Percentiles rank a stretch among this genome's conserved stretches.
Conservation (phyloP, 805 yeast genomes). For the Myxozyma lipomycoides region DNA sequence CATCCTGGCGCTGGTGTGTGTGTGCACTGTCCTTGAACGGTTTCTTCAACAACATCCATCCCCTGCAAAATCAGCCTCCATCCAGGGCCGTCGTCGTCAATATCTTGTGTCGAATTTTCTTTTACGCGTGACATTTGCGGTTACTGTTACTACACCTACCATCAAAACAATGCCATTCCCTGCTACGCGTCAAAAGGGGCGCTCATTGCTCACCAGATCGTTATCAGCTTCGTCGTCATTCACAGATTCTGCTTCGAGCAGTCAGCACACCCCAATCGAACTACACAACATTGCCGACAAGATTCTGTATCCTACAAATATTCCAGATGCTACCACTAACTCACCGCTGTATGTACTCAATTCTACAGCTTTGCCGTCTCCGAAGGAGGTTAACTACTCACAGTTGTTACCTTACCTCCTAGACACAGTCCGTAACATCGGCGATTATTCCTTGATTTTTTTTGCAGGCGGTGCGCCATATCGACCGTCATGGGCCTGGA, state of each 20-base stretch:
- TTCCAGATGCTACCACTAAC: constrained; percentile 61
- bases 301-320: constrained; percentile 42
- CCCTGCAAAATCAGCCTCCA: neutral
- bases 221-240: neutral
- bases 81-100: constrained; percentile 2
- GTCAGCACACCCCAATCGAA: constrained; percentile 17
- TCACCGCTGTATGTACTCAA: constrained; percentile 80
- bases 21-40: constrained; percentile 3
- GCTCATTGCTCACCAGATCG: neutral
- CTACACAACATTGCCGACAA: constrained; percentile 15
- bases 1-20: constrained; percentile 3
- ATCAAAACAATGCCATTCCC: neutral
- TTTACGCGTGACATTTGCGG: neutral
- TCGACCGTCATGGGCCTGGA: constrained; percentile 66
- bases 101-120: neutral
- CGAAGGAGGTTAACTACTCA: constrained; percentile 45
- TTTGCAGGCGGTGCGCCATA: constrained; percentile 76
- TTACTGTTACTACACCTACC: neutral
- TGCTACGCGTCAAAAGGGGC: neutral
- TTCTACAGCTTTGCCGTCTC: constrained; percentile 70
- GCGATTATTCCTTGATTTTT: constrained; percentile 62
- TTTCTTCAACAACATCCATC: constrained; percentile 1
- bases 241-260: neutral
- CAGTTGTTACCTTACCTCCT: constrained; percentile 58
- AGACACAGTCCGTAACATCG: constrained; percentile 51